Evolutionary conservation across 2,329 filamentous ascomycete species (phyloP), one percentile per base, ranked within the genome.

Genomic region (Biscogniauxia sp.): DNA sequence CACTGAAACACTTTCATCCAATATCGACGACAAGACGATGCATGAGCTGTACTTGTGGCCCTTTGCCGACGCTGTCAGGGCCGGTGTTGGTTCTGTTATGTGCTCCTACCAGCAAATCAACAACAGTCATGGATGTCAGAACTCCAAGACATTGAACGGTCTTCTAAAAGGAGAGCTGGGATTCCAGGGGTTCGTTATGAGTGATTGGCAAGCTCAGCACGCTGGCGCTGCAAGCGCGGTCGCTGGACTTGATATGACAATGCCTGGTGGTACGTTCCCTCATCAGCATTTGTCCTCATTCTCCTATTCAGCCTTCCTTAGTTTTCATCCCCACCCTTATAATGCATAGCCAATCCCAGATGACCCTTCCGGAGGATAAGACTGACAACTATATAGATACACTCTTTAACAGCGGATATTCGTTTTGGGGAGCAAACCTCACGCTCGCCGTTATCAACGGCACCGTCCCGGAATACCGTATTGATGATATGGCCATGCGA

Each of bases 401-500:
- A 1, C 66, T 77, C 20, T 96, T 97, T 78, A 86, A 90, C 74
- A 86, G 84, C 3, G 90, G 90, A 6, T 75, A 77, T 55, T 89
- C 88, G 19, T 96, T 82, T 80, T 97, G 91, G 90, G 94, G 94
- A 9, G 79, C 88, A 26, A 98, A 98, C 76, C 76, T 98, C 68
- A 97, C 94, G 1, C 79, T 96, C 54, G 91, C 91, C 1, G 88
- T 97, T 5, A 76, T 96, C 68, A 97, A 98, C 72, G 93, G 93
- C 41, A 97, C 93, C 0, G 79, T 98, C 32, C 92, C 94, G 0
- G 86, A 91, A 67, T 96, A 90, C 84, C 86, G 94, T 55, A 74
- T 98, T 9, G 93, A 97, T 68, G 95, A 98, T 72, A 96, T 97
- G 89, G 91, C 87, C 5, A 89, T 92, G 75, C 88, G 95, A 68